Percentiles rank a stretch among this genome's conserved stretches.
Conservation (phyloP, 139 green algal genomes). For the Chlamydomonas asymmetrica region DNA sequence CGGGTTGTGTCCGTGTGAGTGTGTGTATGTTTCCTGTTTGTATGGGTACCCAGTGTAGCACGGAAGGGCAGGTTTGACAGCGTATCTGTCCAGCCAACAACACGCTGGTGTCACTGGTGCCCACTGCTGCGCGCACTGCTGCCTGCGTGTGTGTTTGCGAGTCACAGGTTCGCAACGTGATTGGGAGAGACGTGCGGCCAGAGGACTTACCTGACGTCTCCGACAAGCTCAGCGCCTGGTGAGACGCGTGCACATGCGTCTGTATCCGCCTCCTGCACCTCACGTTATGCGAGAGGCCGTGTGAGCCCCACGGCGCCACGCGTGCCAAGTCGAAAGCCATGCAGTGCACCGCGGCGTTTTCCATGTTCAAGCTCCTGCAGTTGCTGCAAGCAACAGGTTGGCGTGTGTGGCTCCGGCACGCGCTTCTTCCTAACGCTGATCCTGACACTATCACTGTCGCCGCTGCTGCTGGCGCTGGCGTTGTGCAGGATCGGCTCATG, state of each 20-base stretch:
- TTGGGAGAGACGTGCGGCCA: constrained; percentile 61
- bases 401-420: background rate
- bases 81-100: background rate
- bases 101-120: background rate
- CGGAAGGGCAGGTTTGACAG: background rate
- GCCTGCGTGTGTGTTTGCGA: background rate
- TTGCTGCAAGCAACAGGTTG: background rate
- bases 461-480: background rate
- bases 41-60: background rate
- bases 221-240: constrained; percentile 60
- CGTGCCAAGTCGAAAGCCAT: background rate
- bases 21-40: background rate
- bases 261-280: background rate
- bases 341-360: background rate
- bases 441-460: background rate
- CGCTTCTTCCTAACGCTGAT: background rate
- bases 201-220: constrained; percentile 49
- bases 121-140: background rate
- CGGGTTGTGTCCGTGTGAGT: background rate
- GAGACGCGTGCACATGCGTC: background rate
- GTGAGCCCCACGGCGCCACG: background rate
- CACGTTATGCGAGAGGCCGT: background rate
- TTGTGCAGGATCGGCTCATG: constrained; percentile 7
- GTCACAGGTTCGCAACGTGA: constrained; percentile 55
- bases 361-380: background rate